Conservation (phyloP, 75 land plant species). For the Chamaecyparis obtusa region DNA sequence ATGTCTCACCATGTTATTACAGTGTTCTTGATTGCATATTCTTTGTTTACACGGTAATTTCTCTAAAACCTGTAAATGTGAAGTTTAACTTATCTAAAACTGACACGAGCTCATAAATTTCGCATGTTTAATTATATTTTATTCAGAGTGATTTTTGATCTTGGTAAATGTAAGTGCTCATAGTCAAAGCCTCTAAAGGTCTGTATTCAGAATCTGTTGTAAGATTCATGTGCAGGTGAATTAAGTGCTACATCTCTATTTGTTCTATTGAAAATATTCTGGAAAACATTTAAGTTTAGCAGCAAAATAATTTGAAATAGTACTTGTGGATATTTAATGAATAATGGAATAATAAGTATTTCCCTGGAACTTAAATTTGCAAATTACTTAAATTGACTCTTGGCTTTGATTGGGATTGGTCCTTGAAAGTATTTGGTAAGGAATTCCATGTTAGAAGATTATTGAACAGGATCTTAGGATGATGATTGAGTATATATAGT, state of each 20-base stretch:
- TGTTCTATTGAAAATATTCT: not conserved
- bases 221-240: not conserved
- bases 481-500: not conserved
- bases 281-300: not conserved
- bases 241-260: not conserved
- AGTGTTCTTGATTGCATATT: constrained; percentile 60
- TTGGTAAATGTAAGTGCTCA: not conserved
- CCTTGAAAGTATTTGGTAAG: not conserved
- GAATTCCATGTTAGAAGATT: not conserved
- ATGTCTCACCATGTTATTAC: constrained; percentile 97
- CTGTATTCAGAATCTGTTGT: constrained; percentile 4
- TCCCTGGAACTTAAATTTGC: not conserved
- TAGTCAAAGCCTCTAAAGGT: not conserved
- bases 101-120: not conserved
- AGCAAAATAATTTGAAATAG: not conserved
- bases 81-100: not conserved
- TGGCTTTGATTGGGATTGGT: not conserved
- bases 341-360: not conserved
- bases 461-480: not conserved
- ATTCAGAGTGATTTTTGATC: not conserved
- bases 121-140: not conserved
- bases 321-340: not conserved
- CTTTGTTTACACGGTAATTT: constrained; percentile 79
- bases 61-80: not conserved
- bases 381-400: not conserved